Base-by-base conservation (phyloP, 192 early-diverging fungal species). In the Diversispora epigaea region DNA sequence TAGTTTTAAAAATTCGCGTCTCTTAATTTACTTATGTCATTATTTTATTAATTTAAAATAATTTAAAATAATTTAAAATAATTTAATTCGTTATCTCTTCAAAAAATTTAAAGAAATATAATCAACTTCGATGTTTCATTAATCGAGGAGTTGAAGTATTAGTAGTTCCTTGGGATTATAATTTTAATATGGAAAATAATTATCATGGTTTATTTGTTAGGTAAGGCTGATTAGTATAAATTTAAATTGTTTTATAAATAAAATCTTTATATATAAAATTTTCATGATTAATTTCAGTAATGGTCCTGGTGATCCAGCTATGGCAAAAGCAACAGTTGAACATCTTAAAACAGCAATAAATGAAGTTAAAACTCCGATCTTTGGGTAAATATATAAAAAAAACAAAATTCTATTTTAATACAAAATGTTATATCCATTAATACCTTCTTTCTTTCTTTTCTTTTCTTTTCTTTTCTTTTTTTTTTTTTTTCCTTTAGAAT, bases 61-160 rank as follows among this genome's bases (percentile, higher is more conserved):
- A 32, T 32, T 32, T 32, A 32, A 32, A n/a, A n/a, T 32, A 32
- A 32, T 32, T 32, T 32, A 32, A 32, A 32, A 32, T 32, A 32
- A 32, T 32, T 32, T 32, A 32, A 32, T 32, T 32, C 25, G 2
- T 32, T 32, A 32, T 32, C 25, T 32, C 25, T 32, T 32, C 25
- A 32, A 32, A 32, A 32, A 32, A 32, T 0, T 12, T 68, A 52
- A 57, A 82, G 81, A 99, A 99, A 83, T 94, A 89, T 86, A 99
- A 98, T 85, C 97, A 99, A 83, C 94, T 98, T 82, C 91, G 97
- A 72, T 99, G 97, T 87, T 97, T 99, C 76, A 88, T 96, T 54
- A 89, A 93, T 77, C 93, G 96, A 47, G 96, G 96, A 76, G 94
- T 99, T 12, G 93, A 96, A 77, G 78, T 98, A 69, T 89, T 91